Evolutionary conservation across 78 protist genomes (phyloP).

Genomic region (Dictyostelium capitatum): DNA sequence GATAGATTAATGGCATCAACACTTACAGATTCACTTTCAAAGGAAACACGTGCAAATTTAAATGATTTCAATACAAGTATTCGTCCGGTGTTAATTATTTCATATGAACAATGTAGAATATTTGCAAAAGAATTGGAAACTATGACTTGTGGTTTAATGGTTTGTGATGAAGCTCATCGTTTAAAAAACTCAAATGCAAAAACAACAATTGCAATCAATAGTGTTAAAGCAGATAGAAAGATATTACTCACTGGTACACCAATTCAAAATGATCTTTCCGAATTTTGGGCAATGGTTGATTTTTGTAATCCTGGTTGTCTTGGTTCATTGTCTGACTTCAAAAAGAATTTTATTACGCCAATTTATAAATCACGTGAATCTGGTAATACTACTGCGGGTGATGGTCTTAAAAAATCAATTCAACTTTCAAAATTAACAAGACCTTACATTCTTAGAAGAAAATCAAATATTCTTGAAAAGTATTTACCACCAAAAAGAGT

Average conservation of each 20-base stretch:
- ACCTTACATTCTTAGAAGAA: slow-evolving; percentile 88
- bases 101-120: slow-evolving; percentile 78
- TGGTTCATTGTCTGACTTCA: slow-evolving; percentile 37
- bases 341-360: slow-evolving; percentile 38
- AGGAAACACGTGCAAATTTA: slow-evolving; percentile 29
- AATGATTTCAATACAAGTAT: slow-evolving; percentile 64
- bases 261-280: slow-evolving; percentile 90
- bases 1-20: slow-evolving; percentile 62
- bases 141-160: slow-evolving; percentile 52
- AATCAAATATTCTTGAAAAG: slow-evolving; percentile 49
- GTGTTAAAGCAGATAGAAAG: slow-evolving; percentile 56
- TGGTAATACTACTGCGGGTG: not conserved
- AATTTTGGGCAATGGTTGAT: slow-evolving; percentile 87
- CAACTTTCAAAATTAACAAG: slow-evolving; percentile 57
- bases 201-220: slow-evolving; percentile 53
- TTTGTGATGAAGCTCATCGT: slow-evolving; percentile 90
- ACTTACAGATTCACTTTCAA: slow-evolving; percentile 51
- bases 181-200: slow-evolving; percentile 86
- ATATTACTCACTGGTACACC: slow-evolving; percentile 94
- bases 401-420: slow-evolving; percentile 4
- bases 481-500: slow-evolving; percentile 92
- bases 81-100: slow-evolving; percentile 60
- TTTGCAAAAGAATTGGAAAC: slow-evolving; percentile 19
- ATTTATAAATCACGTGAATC: slow-evolving; percentile 48
- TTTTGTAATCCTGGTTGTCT: slow-evolving; percentile 87